Evolutionary conservation across 2,329 filamentous ascomycete species (phyloP), one percentile per base, ranked within the genome.

Genomic region (Colletotrichum sp.): DNA sequence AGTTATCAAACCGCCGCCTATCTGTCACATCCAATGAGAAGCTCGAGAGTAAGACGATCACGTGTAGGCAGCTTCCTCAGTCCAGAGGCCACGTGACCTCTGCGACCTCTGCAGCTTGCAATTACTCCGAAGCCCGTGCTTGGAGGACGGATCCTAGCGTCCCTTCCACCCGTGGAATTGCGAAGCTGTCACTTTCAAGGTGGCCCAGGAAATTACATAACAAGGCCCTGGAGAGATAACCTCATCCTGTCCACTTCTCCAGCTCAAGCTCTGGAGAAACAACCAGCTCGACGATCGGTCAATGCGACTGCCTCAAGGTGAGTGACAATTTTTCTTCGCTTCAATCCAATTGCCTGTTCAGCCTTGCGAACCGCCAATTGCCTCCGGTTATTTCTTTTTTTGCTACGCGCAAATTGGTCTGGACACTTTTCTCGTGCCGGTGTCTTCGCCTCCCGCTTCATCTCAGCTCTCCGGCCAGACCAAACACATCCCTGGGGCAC

Each of bases 171-270:
- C 52, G 52, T 52, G 39, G 24, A 52, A 75, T 49, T 15, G 70
- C 49, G 73, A 76, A 73, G 74, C 70, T 73, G 74, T 76, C 70
- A 76, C 74, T 69, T 74, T 76, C 18, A 30, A 76, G 28, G 65
- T 66, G 64, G 68, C 64, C 21, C 28, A 64, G 70, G 70, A 76
- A 76, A 76, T 76, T 76, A 74, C 73, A 34, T 60, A 66, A 65
- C 68, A 55, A 62, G 39, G 59, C 63, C 49, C 49, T 71, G 60
- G 65, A 68, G 67, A 71, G 70, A 73, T 59, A 76, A 49, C 64
- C 73, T 76, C 55, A 76, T 73, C 70, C 30, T 71, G 34, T 60
- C 62, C 63, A 55, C 44, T 30, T 72, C 55, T 34, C 68, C 70
- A 68, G 55, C 32, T 63, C 52, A 36, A 39, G 57, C 36, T 26